Base-by-base conservation (phyloP, 495 filamentous ascomycete genomes). In the Pyrenula massariospora region DNA sequence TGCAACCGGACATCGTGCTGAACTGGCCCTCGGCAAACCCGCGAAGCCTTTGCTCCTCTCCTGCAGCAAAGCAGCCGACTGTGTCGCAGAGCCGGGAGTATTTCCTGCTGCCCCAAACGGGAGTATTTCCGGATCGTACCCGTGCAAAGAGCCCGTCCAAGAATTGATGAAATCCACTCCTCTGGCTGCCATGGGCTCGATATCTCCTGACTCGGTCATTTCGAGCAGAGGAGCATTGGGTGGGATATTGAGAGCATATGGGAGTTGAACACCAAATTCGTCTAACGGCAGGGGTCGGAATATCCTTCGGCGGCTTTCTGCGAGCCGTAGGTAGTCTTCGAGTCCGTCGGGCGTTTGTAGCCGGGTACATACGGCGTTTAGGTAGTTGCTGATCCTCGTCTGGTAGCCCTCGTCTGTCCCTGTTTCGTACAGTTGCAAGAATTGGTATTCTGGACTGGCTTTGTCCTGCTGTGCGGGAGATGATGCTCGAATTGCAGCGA, bases 261-360 rank as follows among this genome's bases (percentile, higher is more conserved):
- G 60, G 11, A 62, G 36, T 1, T 59, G 57, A 25, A 36, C 49
- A 11, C 60, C 60, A 47, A 62, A 62, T 49, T 62, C 60, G 54
- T 62, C 53, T 15, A 62, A 52, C 2, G 60, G 60, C 11, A 62
- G 36, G 10, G 60, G 60, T 12, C 60, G 59, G 54, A 56, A 62
- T 24, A 62, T 61, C 24, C 60, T 52, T 22, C 59, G 59, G 47
- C 60, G 23, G 52, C 54, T 58, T 51, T 62, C 60, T 1, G 59
- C 60, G 12, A 62, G 59, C 20, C 10, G 57, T 19, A 62, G 56
- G 53, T 61, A 57, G 12, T 62, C 53, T 21, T 10, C n/a, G 53
- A 57, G 10, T 20, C 56, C 56, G 15, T 57, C 56, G 15, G 22
- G 15, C 11, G 15, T 23, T 10, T 23, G 10, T 21, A 53, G 21